A percentile compares a stretch with the other conserved stretches of the same genome.
These are phyloP conservation scores for Lipomyces yarrowii DNA, from an alignment of 1,139 yeast genomes.

Conservation along the genomic window DNA sequence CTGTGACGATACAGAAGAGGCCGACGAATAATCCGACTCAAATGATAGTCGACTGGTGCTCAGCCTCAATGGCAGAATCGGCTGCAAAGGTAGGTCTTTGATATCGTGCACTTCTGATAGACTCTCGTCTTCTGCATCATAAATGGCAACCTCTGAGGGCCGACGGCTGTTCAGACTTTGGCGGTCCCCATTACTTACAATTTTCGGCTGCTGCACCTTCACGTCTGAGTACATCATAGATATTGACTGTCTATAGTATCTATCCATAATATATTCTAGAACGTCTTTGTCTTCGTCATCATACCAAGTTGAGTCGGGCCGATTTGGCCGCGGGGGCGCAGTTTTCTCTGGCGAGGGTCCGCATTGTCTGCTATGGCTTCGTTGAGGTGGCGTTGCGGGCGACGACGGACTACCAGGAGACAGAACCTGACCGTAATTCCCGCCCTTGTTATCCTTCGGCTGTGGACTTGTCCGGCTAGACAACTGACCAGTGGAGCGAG, in stretches of 20 bases:
- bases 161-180: conserved; percentile 13
- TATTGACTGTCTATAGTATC: conserved; percentile 21
- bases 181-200: neutral
- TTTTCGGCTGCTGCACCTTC: conserved; percentile 3
- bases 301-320: conserved; percentile 20
- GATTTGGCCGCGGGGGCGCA: conserved; percentile 23
- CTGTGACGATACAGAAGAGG: conserved; percentile 6
- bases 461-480: neutral
- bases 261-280: conserved; percentile 21
- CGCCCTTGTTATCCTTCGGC: neutral
- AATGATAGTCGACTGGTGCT: neutral
- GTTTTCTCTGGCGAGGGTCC: neutral
- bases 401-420: neutral
- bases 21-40: conserved; percentile 11
- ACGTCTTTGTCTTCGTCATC: conserved; percentile 15
- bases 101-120: neutral
- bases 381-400: neutral
- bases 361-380: neutral
- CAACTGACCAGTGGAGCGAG: neutral
- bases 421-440: neutral
- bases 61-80: neutral
- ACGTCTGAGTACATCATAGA: conserved; percentile 8
- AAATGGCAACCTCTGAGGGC: conserved; percentile 9
- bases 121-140: neutral
- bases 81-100: conserved; percentile 4